Percentiles rank a stretch among this genome's conserved stretches.
Conservation (phyloP, 1,139 yeast genomes). For the Saccharomyces hybrid region DNA sequence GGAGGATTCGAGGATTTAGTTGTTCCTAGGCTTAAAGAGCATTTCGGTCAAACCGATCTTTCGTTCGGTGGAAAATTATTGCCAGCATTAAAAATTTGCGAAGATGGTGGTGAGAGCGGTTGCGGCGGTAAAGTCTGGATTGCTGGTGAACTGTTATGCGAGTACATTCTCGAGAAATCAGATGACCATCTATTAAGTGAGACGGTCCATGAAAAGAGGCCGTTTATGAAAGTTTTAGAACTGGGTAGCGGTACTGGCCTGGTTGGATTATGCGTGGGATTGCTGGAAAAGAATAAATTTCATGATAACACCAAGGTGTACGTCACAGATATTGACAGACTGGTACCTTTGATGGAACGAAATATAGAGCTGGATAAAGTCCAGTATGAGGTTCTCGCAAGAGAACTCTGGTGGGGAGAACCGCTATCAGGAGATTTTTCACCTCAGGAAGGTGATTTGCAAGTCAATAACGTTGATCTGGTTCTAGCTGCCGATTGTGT, state of each 20-base stretch:
- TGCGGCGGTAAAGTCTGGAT: constrained; percentile 56
- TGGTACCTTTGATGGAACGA: constrained; percentile 40
- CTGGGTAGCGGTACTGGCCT: constrained; percentile 52
- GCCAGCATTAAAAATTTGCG: constrained; percentile 37
- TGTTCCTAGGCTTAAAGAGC: constrained; percentile 25
- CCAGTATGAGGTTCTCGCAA: constrained; percentile 34
- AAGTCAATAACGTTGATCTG: constrained; percentile 33
- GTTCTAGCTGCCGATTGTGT: constrained; percentile 53
- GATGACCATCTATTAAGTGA: constrained; percentile 6
- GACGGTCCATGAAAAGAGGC: constrained; percentile 5
- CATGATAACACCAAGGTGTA: constrained; percentile 32
- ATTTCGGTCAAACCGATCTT: constrained; percentile 36
- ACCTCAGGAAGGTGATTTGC: constrained; percentile 16
- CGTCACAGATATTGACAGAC: constrained; percentile 38
- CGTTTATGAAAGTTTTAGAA: constrained; percentile 36
- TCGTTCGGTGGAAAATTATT: constrained; percentile 37
- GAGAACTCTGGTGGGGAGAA: constrained; percentile 43
- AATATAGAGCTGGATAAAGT: constrained; percentile 38
- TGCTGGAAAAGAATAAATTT: constrained; percentile 8
- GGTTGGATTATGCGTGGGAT: constrained; percentile 37
- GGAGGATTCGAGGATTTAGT: constrained; percentile 15
- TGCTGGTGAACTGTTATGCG: constrained; percentile 46
- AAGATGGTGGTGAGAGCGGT: constrained; percentile 50
- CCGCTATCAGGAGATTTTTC: constrained; percentile 32
- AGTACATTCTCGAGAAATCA: constrained; percentile 33